phyloP scores from a whole-genome alignment of 768 basidiomycete genomes.

The Dentipellis fragilis region DNA sequence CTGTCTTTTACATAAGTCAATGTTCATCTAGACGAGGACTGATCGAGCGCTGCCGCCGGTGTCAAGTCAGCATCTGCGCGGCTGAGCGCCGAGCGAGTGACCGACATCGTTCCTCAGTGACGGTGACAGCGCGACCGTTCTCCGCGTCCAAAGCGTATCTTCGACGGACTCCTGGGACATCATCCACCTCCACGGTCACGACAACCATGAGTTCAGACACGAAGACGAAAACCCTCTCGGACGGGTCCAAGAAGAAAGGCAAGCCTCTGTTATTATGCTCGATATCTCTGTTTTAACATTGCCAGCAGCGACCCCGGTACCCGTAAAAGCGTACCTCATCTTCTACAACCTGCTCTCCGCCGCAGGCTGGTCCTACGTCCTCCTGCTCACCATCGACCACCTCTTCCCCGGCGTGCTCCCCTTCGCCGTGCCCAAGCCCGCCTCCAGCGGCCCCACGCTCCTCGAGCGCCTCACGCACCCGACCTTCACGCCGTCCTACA shows the following conservation, averaged over 20 bases:
- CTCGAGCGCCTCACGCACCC: conserved; percentile 3
- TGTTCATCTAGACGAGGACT: too few species aligned
- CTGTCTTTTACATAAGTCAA: too few species aligned
- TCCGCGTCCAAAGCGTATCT: too few species aligned
- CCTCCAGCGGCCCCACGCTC: not conserved
- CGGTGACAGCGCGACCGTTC: too few species aligned
- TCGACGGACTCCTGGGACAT: not conserved
- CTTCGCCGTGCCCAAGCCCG: not conserved
- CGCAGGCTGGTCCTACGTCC: conserved; percentile 8
- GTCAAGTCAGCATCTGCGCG: too few species aligned
- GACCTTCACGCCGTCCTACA: conserved; percentile 23
- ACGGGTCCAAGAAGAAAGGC: not conserved
- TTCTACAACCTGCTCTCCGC: conserved; percentile 12
- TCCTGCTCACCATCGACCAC: conserved; percentile 9
- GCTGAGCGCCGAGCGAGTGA: too few species aligned
- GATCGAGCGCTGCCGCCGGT: too few species aligned
- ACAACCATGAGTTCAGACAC: not conserved
- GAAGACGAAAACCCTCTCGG: not conserved
- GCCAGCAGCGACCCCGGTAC: not conserved
- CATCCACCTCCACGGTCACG: not conserved
- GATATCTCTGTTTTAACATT: too few species aligned
- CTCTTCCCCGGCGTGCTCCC: not conserved
- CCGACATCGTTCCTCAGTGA: too few species aligned
- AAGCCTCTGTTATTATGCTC: not conserved
- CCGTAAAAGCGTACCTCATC: conserved; percentile 14